Percentiles rank a stretch among this genome's conserved stretches.
Evolutionary conservation across 768 basidiomycete species (phyloP).

Genomic region (Lentinula aciculospora): DNA sequence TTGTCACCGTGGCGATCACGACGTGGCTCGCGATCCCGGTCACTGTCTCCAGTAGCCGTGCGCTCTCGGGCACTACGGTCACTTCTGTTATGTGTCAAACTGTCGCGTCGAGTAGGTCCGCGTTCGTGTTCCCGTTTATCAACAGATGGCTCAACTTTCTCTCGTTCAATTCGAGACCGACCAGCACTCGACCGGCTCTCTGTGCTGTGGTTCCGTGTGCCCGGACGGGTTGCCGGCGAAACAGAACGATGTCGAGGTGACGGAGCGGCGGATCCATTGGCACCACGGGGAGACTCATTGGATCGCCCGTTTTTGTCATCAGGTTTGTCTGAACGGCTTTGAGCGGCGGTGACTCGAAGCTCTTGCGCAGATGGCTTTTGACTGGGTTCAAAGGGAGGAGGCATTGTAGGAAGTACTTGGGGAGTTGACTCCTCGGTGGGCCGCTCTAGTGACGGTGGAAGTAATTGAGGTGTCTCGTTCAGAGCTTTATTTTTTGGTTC

Average conservation of each 20-base stretch:
- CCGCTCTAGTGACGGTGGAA: slow-evolving; percentile 25
- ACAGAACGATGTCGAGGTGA: slow-evolving; percentile 61
- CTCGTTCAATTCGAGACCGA: slow-evolving; percentile 50
- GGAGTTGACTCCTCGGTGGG: slow-evolving; percentile 31
- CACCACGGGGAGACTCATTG: slow-evolving; percentile 34
- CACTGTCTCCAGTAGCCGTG: slow-evolving; percentile 30
- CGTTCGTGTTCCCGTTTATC: slow-evolving; percentile 54
- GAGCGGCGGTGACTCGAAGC: slow-evolving; percentile 74
- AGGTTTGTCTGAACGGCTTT: slow-evolving; percentile 40
- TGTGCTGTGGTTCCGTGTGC: slow-evolving; percentile 62
- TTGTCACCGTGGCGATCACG: slow-evolving; percentile 30
- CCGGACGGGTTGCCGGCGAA: slow-evolving; percentile 61
- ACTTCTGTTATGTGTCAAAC: slow-evolving; percentile 45
- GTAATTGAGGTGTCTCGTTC: slow-evolving; percentile 20
- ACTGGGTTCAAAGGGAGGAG: slow-evolving; percentile 72
- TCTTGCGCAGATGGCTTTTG: slow-evolving; percentile 77
- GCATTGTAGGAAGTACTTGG: slow-evolving; percentile 51
- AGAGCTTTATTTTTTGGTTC: slow-evolving; percentile 7
- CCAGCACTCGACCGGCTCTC: slow-evolving; percentile 73
- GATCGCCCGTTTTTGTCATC: slow-evolving; percentile 30
- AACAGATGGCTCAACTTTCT: slow-evolving; percentile 33
- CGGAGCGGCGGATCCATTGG: slow-evolving; percentile 45
- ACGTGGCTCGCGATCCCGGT: slow-evolving; percentile 40
- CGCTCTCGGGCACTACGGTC: slow-evolving; percentile 45
- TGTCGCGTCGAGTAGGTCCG: slow-evolving; percentile 44